Evolutionary conservation across 2,329 filamentous ascomycete species (phyloP), one percentile per base, ranked within the genome.

Genomic region (Penicillium sp.): DNA sequence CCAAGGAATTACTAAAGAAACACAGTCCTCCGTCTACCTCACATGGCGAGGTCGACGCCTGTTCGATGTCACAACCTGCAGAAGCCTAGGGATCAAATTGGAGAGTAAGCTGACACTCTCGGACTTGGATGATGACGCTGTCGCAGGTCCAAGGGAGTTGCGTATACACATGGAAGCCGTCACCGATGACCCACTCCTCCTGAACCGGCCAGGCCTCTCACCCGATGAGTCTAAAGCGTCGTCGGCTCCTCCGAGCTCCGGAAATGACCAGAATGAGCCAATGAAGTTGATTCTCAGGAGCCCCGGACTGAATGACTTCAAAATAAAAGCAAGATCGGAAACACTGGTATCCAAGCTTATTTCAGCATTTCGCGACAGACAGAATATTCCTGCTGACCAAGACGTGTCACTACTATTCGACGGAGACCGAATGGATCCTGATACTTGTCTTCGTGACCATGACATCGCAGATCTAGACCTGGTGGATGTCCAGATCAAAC

Each of bases 161-260:
- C 80, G 81, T 47, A 80, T 95, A n/a, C 81, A 87, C 58, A 79
- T 95, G 56, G 86, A 92, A 68, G 88, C 87, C 6, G 90, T 89
- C 81, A 92, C 88, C 0, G 76, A 83, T 7, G 83, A 87, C 10
- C 45, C 70, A 81, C 1, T 87, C 83, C 40, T 70, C 70, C 51
- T 74, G 47, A 50, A 61, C 35, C 51, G 60, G 27, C 47, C 53
- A 28, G 42, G n/a, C n/a, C 25, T 27, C 9, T 47, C 50, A 27
- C 38, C 50, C 14, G 41, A 49, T 44, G 35, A 16, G 9, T 39
- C 33, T 7, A 30, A 39, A 3, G 9, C n/a, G 16, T 38, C 50
- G 13, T 22, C 39, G 22, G 22, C 24, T 8, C 40, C 50, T 11
- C 41, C 41, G 16, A 43, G 6, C 5, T 24, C 46, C 7, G 54